Evolutionary conservation across 2,329 filamentous ascomycete genomes (phyloP), one percentile per base, ranked within the genome.

Genomic region (Hypoxylon sp.): DNA sequence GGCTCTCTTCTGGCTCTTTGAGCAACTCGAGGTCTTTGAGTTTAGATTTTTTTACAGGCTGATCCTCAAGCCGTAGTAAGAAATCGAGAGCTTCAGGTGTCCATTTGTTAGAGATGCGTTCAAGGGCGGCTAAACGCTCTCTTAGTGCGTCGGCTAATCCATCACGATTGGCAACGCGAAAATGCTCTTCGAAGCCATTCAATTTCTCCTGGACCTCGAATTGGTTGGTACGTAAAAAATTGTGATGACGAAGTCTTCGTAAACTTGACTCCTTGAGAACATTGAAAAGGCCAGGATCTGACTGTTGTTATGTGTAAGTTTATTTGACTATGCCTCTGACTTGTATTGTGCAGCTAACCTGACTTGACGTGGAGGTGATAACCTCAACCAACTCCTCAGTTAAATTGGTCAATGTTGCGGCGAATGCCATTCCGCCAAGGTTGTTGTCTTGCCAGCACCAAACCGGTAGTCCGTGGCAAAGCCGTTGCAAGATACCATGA

Each of bases 151-250:
- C 90, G 11, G 94, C 93, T 26, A 98, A 82, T 42, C 88, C 89
- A 74, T 98, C 94, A 69, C 92, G 89, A 75, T 92, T 91, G 52
- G 93, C 86, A 59, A 98, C 86, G 33, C 90, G 87, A 74, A 98
- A 96, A 74, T 95, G 94, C 81, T 98, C 96, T 72, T 94, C 91
- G 2, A 98, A 84, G 0, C 92, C 92, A 53, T 88, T 84, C 1
- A 95, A 83, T 37, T 85, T 86, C 39, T 86, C 85, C 42, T 86
- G 82, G 19, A 94, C 87, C 48, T 92, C 89, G 76, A 94, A 94
- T 72, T 93, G 91, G 75, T 95, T 93, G 1, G 91, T 93, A 39
- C 91, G 87, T 35, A 87, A 82, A 77, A 87, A 88, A 51, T 80
- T 86, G 71, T 89, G 84, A 33, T 85, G 80, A 54, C 85, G 86